A percentile compares a stretch with the other conserved stretches of the same genome.
These are phyloP conservation scores for Aspergillus aculeatus DNA, from an alignment of 2,329 filamentous ascomycete species.

Conservation along the genomic window DNA sequence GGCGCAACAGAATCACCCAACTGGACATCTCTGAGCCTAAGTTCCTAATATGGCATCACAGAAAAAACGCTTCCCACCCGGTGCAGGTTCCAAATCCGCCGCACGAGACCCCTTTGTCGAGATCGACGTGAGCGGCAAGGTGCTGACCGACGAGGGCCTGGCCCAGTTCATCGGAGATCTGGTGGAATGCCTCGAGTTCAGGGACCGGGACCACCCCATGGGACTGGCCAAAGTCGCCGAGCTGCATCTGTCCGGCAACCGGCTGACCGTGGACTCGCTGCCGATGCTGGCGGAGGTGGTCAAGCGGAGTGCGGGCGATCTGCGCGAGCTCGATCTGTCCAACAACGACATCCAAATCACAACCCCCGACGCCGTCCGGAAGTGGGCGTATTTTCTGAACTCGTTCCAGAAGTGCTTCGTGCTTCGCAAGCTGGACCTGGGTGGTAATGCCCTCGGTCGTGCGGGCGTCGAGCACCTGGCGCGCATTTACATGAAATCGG, in stretches of 20 bases:
- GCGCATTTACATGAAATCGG: constrained; percentile 42
- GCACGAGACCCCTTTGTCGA: constrained; percentile 41
- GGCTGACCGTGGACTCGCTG: constrained; percentile 44
- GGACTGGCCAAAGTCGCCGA: constrained; percentile 44
- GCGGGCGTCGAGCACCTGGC: constrained; percentile 48
- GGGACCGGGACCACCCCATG: constrained; percentile 28
- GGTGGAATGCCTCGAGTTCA: constrained; percentile 37
- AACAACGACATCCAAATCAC: constrained; percentile 45
- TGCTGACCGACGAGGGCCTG: constrained; percentile 49
- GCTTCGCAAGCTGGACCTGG: constrained; percentile 47
- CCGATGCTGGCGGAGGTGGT: constrained; percentile 44
- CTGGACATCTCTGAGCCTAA: background rate
- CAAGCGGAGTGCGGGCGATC: constrained; percentile 40
- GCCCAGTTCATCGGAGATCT: constrained; percentile 45
- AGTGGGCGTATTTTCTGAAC: constrained; percentile 47
- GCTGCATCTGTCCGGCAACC: constrained; percentile 47
- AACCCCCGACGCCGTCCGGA: constrained; percentile 34
- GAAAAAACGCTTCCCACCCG: constrained; percentile 37
- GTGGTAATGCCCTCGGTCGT: constrained; percentile 44
- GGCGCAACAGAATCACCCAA: background rate
- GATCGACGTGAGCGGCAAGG: constrained; percentile 47
- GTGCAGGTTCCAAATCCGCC: constrained; percentile 26
- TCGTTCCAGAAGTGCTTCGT: constrained; percentile 45
- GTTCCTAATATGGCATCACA: constrained; percentile 16
- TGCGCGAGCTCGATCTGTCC: constrained; percentile 50